phyloP scores from a whole-genome alignment of 2,329 filamentous ascomycete genomes.

The Apiospora aurea region DNA sequence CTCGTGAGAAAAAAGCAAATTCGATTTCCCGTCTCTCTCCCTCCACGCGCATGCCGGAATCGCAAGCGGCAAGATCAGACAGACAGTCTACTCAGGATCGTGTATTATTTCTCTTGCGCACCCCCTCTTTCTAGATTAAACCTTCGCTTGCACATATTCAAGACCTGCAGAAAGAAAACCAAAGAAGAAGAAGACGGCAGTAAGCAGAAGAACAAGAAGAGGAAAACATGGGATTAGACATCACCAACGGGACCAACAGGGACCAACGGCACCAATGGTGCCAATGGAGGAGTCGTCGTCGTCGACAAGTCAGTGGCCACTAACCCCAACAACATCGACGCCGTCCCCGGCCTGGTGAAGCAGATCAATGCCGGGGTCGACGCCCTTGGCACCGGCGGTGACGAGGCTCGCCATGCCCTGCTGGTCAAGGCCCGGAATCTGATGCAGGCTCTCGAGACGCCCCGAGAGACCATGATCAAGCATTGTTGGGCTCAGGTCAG shows the following conservation, averaged over 20 bases:
- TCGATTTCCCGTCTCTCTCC: not conserved
- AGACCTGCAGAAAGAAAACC: slow-evolving; percentile 15
- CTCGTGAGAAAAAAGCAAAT: not conserved
- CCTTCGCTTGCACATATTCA: not conserved
- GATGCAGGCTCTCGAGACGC: slow-evolving; percentile 50
- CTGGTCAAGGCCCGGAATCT: slow-evolving; percentile 43
- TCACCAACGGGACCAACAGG: not conserved
- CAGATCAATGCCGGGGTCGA: slow-evolving; percentile 26
- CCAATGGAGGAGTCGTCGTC: not conserved
- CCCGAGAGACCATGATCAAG: slow-evolving; percentile 55
- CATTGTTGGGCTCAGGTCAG: slow-evolving; percentile 51
- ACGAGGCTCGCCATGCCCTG: slow-evolving; percentile 40
- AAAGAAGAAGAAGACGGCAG: not conserved
- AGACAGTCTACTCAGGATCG: not conserved
- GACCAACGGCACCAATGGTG: not conserved
- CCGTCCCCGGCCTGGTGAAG: slow-evolving; percentile 26
- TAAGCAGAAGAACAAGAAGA: not conserved
- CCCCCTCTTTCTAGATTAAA: not conserved
- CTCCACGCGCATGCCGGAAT: not conserved
- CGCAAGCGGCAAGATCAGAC: not conserved
- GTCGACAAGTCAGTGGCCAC: slow-evolving; percentile 23
- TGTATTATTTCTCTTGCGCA: not conserved
- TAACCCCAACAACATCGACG: slow-evolving; percentile 11
- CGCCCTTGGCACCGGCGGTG: slow-evolving; percentile 23
- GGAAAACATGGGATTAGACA: not conserved